Percentiles rank a stretch among this genome's conserved stretches.
Conservation (phyloP, 352 stramenopile species). For the Phytopythium oedochilum region DNA sequence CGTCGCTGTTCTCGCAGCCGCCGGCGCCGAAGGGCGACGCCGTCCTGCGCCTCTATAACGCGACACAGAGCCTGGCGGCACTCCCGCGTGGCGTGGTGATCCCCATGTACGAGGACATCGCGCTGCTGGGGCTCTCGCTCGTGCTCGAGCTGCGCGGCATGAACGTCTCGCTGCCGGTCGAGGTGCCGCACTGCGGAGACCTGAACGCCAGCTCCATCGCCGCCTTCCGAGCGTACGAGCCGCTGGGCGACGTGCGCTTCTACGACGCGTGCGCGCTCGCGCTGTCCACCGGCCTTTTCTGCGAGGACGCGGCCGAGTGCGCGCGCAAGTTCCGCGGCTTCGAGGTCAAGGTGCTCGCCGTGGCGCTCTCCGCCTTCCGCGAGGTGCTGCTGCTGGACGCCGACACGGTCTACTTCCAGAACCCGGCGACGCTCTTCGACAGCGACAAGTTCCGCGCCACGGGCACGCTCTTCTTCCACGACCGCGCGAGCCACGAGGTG, state of each 20-base stretch:
- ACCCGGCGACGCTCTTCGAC: conserved; percentile 47
- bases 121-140: conserved; percentile 5
- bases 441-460: conserved; percentile 42
- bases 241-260: conserved; percentile 40
- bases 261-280: conserved; percentile 63
- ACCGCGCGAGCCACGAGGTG: conserved; percentile 38
- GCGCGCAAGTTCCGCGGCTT: conserved; percentile 49
- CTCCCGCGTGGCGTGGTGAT: conserved; percentile 4
- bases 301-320: conserved; percentile 31
- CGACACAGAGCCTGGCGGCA: too few relatives aligned
- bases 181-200: conserved; percentile 61
- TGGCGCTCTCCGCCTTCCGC: conserved; percentile 61
- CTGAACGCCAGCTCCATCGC: too few relatives aligned
- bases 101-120: conserved; percentile 4
- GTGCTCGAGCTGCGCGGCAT: conserved; percentile 41
- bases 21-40: too few relatives aligned
- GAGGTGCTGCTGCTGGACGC: conserved; percentile 78
- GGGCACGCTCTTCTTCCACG: conserved; percentile 67
- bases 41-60: too few relatives aligned
- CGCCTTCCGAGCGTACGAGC: too few relatives aligned
- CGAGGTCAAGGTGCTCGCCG: conserved; percentile 55
- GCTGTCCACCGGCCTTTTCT: conserved; percentile 43
- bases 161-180: conserved; percentile 47
- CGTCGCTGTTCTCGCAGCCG: too few relatives aligned
- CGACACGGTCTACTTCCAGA: conserved; percentile 62